These are phyloP conservation scores for Tetrapyrgos nigripes DNA, from an alignment of 1,284 basidiomycete genomes.

Conservation along the genomic window DNA sequence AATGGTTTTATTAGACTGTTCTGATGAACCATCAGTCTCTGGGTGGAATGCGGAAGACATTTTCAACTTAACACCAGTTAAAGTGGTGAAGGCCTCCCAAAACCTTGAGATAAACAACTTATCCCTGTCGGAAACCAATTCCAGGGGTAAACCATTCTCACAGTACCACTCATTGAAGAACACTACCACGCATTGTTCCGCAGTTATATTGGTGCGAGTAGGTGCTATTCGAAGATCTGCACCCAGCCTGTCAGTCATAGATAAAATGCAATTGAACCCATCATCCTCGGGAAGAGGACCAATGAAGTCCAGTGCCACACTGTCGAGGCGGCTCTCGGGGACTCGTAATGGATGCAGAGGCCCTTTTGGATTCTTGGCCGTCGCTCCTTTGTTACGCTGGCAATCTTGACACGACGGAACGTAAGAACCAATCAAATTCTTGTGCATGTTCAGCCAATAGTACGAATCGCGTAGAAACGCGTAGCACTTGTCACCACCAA, in stretches of 20 bases:
- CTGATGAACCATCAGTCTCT: constrained; percentile 26
- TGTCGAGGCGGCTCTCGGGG: too few relatives aligned
- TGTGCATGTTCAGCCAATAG: constrained; percentile 45
- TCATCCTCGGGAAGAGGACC: too few relatives aligned
- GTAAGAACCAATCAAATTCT: too few relatives aligned
- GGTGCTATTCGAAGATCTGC: constrained; percentile 39
- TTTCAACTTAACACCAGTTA: constrained; percentile 26
- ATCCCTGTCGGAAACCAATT: too few relatives aligned
- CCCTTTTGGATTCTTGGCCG: too few relatives aligned
- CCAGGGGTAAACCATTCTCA: too few relatives aligned
- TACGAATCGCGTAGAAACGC: constrained; percentile 23
- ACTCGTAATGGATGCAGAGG: too few relatives aligned
- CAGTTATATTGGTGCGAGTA: constrained; percentile 29
- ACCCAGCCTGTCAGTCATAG: too few relatives aligned
- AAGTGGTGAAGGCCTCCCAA: constrained; percentile 13
- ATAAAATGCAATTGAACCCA: too few relatives aligned
- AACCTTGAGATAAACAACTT: constrained; percentile 28
- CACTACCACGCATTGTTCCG: constrained; percentile 35
- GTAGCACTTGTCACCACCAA: too few relatives aligned
- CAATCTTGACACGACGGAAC: constrained; percentile 40
- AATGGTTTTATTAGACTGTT: constrained; percentile 29
- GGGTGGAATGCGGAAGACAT: constrained; percentile 38
- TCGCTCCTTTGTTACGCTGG: constrained; percentile 35
- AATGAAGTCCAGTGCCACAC: too few relatives aligned
- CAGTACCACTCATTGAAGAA: constrained; percentile 40